Conservation (phyloP, 352 stramenopile species). For the Globisporangium echinulatum region DNA sequence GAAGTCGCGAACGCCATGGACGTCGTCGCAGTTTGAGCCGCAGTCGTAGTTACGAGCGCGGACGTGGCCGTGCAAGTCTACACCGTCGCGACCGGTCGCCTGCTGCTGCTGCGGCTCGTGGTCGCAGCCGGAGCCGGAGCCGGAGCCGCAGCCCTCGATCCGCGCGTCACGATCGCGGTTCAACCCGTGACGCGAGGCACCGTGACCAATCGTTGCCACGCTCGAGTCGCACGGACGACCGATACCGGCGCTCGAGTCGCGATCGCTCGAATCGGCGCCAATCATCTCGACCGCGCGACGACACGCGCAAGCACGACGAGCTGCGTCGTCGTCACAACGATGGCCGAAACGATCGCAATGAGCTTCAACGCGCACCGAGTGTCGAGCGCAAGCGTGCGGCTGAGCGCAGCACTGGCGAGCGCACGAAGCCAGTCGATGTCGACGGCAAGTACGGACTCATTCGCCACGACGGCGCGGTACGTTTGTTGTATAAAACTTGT, state of each 20-base stretch:
- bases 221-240: neutral
- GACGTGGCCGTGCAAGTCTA: neutral
- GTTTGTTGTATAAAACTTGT: slow-evolving; percentile 1
- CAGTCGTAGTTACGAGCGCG: neutral
- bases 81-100: neutral
- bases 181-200: neutral
- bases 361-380: no score
- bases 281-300: neutral
- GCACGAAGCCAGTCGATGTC: slow-evolving; percentile 23
- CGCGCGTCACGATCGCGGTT: no score
- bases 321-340: neutral
- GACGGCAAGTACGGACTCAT: slow-evolving; percentile 63
- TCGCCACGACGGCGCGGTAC: slow-evolving; percentile 40
- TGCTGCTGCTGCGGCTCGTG: neutral
- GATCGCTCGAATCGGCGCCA: neutral
- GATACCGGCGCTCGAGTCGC: neutral
- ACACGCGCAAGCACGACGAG: neutral
- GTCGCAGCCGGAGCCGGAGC: slow-evolving; percentile 2
- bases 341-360: neutral
- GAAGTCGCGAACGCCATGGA: neutral
- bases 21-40: neutral
- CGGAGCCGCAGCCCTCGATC: neutral
- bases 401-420: neutral
- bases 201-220: neutral
- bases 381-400: neutral